phyloP scores from a whole-genome alignment of 257 asterid species.

The Fraxinus excelsior region DNA sequence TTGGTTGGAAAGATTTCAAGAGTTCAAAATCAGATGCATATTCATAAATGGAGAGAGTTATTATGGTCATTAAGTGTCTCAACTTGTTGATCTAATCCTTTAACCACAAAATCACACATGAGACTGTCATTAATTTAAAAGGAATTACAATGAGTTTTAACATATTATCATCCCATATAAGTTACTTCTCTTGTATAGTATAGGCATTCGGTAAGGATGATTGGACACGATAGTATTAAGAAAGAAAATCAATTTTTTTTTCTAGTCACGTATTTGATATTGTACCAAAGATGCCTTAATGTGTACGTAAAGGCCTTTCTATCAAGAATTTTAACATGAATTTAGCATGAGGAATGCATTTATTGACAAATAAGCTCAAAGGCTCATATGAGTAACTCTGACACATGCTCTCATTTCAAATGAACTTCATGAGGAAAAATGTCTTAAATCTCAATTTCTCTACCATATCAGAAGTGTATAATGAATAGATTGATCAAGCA shows the following conservation, averaged over 20 bases:
- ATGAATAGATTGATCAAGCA: background rate
- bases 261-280: background rate
- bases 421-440: conserved; percentile 30
- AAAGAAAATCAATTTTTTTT: no score
- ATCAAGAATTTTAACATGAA: background rate
- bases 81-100: conserved; percentile 37
- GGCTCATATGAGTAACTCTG: no score
- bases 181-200: no score
- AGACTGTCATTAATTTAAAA: conserved; percentile 28
- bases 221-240: no score
- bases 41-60: conserved; percentile 38
- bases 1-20: conserved; percentile 42
- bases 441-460: conserved; percentile 26
- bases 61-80: conserved; percentile 41
- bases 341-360: conserved; percentile 26
- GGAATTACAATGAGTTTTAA: conserved; percentile 31
- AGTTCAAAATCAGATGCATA: conserved; percentile 36
- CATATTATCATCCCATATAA: background rate
- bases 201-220: background rate
- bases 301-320: background rate
- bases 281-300: background rate
- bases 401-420: conserved; percentile 34
- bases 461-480: conserved; percentile 8
- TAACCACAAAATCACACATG: conserved; percentile 29
- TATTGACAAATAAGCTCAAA: background rate